Conservation (phyloP, 163 green algal species). For the Chloromonas sp. region DNA sequence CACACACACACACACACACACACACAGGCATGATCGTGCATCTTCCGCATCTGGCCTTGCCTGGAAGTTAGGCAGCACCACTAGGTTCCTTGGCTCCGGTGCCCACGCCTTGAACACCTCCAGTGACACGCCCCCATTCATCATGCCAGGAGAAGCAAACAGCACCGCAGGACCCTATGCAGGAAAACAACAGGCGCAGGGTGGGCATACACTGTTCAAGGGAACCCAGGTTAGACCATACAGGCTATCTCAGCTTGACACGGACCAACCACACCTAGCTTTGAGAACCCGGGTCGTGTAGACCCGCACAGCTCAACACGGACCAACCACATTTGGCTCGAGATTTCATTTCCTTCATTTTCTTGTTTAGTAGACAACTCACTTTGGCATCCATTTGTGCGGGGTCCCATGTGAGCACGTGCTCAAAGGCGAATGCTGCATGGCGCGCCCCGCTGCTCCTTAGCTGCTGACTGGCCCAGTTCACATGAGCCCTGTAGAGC, state of each 20-base stretch:
- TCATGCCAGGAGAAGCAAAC: constrained; percentile 73
- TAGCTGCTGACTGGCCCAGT: constrained; percentile 43
- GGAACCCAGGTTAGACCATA: too few species aligned
- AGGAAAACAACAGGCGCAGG: too few species aligned
- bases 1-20: background rate
- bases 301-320: too few species aligned
- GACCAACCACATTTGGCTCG: too few species aligned
- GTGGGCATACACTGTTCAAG: too few species aligned
- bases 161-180: constrained; percentile 53
- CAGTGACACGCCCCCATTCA: constrained; percentile 60
- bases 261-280: too few species aligned
- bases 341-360: too few species aligned
- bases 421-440: constrained; percentile 37
- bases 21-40: constrained; percentile 15
- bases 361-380: too few species aligned
- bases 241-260: too few species aligned
- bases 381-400: constrained; percentile 13
- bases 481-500: constrained; percentile 6
- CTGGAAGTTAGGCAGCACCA: constrained; percentile 69
- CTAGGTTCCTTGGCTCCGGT: constrained; percentile 47
- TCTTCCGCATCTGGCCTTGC: constrained; percentile 11
- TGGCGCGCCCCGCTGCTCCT: background rate
- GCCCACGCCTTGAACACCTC: constrained; percentile 69
- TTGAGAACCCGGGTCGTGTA: background rate
- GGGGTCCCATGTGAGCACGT: constrained; percentile 31